A percentile compares a stretch with the other conserved stretches of the same genome.
Evolutionary conservation across 352 stramenopile species (phyloP).

Genomic region (Phytophthora uliginosa): DNA sequence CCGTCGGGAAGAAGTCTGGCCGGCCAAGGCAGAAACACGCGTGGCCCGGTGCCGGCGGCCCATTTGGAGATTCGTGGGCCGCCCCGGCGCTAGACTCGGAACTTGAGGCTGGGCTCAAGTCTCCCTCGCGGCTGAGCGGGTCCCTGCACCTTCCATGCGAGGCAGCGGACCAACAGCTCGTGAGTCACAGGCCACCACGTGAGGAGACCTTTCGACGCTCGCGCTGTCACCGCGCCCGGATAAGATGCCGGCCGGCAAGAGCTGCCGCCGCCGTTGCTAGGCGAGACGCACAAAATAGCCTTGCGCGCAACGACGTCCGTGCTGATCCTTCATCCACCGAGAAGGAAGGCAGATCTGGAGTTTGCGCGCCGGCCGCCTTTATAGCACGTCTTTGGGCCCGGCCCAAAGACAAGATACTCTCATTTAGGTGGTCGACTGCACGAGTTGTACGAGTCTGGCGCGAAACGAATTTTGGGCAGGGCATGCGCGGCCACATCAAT

Average conservation of each 20-base stretch:
- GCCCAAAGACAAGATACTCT: conserved; percentile 25
- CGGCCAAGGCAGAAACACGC: conserved; percentile 17
- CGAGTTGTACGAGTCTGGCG: neutral
- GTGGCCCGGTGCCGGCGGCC: conserved; percentile 11
- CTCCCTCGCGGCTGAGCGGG: conserved; percentile 24
- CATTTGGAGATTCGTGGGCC: neutral
- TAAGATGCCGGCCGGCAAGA: neutral
- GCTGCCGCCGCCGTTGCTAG: neutral
- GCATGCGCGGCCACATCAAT: too few species aligned
- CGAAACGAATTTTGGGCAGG: neutral
- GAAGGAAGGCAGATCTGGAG: neutral
- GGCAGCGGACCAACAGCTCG: conserved; percentile 15
- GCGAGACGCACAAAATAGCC: too few species aligned
- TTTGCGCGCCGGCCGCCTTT: neutral
- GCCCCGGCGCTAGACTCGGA: conserved; percentile 16
- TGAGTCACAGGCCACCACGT: conserved; percentile 9
- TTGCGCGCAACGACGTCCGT: neutral
- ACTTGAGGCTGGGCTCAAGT: conserved; percentile 15
- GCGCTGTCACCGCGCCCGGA: neutral
- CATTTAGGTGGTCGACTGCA: conserved; percentile 15
- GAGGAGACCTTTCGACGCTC: conserved; percentile 23
- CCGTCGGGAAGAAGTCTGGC: neutral
- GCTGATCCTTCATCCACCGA: neutral
- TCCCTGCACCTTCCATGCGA: conserved; percentile 27
- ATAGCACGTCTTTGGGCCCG: conserved; percentile 9